phyloP scores from a whole-genome alignment of 331 rosid species.

The Rhamnella rubrinervis region DNA sequence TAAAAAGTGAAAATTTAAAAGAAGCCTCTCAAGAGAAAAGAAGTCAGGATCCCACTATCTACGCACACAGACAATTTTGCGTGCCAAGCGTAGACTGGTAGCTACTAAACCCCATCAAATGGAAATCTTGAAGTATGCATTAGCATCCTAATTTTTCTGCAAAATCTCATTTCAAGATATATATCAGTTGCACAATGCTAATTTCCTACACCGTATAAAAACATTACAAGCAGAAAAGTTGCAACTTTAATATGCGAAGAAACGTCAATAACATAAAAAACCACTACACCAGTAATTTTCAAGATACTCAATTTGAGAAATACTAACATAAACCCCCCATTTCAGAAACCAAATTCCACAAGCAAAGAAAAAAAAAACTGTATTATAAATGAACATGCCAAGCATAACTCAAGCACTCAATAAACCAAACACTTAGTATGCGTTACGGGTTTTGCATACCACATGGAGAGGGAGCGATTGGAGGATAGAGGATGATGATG shows the following conservation, averaged over 20 bases:
- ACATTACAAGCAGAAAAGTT: neutral
- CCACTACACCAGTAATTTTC: conserved; percentile 2
- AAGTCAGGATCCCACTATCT: too few relatives aligned
- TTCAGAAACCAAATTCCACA: neutral
- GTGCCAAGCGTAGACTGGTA: too few relatives aligned
- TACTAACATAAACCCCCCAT: neutral
- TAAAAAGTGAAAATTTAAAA: too few relatives aligned
- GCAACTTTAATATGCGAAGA: neutral
- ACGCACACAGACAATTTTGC: too few relatives aligned
- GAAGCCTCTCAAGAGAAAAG: too few relatives aligned
- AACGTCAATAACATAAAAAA: neutral
- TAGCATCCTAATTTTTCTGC: conserved; percentile 1
- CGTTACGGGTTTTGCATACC: conserved; percentile 39
- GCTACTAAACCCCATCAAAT: too few relatives aligned
- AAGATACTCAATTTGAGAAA: conserved; percentile 5
- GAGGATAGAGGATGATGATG: conserved; percentile 85
- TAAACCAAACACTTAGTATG: neutral
- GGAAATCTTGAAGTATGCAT: too few relatives aligned
- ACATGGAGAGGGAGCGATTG: conserved; percentile 99
- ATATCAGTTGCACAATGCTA: conserved; percentile 1
- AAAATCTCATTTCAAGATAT: neutral
- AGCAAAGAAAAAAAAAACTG: neutral
- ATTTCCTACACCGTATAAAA: conserved; percentile 1
- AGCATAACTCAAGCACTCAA: neutral
- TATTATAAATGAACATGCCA: neutral